phyloP scores from a whole-genome alignment of 2,329 filamentous ascomycete species.

The Diaporthe vaccinii region DNA sequence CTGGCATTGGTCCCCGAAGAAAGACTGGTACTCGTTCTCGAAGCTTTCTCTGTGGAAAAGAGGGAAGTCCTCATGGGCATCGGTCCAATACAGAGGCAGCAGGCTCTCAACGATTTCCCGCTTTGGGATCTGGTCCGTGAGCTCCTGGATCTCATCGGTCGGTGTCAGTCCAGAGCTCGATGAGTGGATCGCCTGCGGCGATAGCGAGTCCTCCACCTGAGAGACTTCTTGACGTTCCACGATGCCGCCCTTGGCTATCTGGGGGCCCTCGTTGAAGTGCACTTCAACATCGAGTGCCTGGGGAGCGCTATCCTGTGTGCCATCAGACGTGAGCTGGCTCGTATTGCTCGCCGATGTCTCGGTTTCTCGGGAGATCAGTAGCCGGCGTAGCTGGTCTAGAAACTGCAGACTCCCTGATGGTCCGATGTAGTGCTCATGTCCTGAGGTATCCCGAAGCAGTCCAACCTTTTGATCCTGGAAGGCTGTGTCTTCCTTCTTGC shows the following conservation, averaged over 20 bases:
- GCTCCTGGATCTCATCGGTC: slow-evolving; percentile 22
- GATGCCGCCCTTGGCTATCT: not conserved
- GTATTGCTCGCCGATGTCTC: not conserved
- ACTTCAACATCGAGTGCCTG: not conserved
- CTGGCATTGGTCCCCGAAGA: not conserved
- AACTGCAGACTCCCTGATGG: slow-evolving; percentile 55
- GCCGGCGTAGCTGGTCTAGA: slow-evolving; percentile 50
- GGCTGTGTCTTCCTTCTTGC: slow-evolving; percentile 5
- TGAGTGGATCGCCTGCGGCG: not conserved
- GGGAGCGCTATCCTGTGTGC: not conserved
- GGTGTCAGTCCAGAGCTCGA: not conserved
- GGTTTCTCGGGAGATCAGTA: slow-evolving; percentile 10
- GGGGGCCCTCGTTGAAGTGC: not conserved
- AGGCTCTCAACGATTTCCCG: not conserved
- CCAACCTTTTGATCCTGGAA: slow-evolving; percentile 39
- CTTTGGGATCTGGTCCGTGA: slow-evolving; percentile 2
- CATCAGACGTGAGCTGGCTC: not conserved
- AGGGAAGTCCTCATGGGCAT: slow-evolving; percentile 8
- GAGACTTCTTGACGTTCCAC: slow-evolving; percentile 1
- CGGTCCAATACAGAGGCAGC: not conserved
- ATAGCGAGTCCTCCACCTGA: slow-evolving; percentile 9
- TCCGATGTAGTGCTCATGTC: slow-evolving; percentile 54
- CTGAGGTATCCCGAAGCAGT: slow-evolving; percentile 51
- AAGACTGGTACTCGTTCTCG: slow-evolving; percentile 17
- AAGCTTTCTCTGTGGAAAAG: slow-evolving; percentile 12